phyloP scores from a whole-genome alignment of 495 filamentous ascomycete species.

The Paragyromitra xinjiangensis region DNA sequence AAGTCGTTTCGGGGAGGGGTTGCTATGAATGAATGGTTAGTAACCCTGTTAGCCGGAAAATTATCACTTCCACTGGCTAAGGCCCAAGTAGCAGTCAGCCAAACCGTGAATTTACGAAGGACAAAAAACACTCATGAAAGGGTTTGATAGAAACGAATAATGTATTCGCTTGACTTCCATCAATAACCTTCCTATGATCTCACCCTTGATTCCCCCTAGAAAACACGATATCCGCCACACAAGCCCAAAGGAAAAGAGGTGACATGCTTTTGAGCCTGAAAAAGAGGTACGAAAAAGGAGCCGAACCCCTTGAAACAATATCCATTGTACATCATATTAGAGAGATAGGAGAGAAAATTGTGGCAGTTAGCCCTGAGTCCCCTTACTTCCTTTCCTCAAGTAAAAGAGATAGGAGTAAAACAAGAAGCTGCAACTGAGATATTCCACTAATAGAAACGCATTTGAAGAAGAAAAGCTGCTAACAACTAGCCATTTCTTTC shows the following conservation, averaged over 20 bases:
- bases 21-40: neutral
- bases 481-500: neutral
- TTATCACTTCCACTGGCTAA: neutral
- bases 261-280: neutral
- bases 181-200: neutral
- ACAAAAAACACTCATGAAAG: neutral
- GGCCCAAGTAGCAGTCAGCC: neutral
- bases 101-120: neutral
- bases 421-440: neutral
- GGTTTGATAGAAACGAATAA: neutral
- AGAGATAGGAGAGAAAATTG: conserved; percentile 16
- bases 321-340: neutral
- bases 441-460: neutral
- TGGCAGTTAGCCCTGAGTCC: neutral
- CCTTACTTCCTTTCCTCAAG: neutral
- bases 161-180: neutral
- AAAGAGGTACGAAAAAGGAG: neutral
- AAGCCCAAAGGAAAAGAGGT: neutral
- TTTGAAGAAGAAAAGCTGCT: neutral
- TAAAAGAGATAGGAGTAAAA: conserved; percentile 2
- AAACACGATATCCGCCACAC: neutral
- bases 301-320: neutral
- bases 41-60: neutral
- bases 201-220: neutral
- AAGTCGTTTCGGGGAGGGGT: too few relatives aligned